Percentiles rank a stretch among this genome's conserved stretches.
These are phyloP conservation scores for Kwoniella sp. DNA, from an alignment of 768 basidiomycete genomes.

Conservation along the genomic window DNA sequence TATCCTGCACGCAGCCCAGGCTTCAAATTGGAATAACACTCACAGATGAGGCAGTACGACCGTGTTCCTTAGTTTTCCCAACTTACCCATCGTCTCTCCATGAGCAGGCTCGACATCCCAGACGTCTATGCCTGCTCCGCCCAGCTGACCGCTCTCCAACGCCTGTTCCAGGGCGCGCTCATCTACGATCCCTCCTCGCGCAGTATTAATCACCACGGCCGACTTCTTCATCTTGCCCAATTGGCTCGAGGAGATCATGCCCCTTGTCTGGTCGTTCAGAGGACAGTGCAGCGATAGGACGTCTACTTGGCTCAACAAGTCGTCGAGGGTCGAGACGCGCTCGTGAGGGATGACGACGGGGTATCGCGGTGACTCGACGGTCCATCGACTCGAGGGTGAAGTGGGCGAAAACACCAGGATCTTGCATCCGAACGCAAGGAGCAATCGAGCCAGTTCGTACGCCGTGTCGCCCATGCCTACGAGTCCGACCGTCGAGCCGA, in stretches of 20 bases:
- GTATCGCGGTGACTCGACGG: constrained; percentile 13
- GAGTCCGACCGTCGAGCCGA: constrained; percentile 53
- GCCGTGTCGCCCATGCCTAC: constrained; percentile 57
- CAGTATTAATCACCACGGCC: constrained; percentile 55
- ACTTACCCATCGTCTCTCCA: constrained; percentile 38
- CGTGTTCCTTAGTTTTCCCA: constrained; percentile 44
- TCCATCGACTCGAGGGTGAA: constrained; percentile 42
- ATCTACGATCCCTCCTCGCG: constrained; percentile 55
- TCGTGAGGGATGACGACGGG: constrained; percentile 37
- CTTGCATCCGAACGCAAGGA: constrained; percentile 49
- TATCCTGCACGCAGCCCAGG: too few relatives aligned
- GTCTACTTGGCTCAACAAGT: constrained; percentile 47
- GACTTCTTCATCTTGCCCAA: constrained; percentile 46
- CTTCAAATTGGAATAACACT: constrained; percentile 27
- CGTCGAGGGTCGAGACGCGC: constrained; percentile 43
- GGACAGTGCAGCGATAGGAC: constrained; percentile 57
- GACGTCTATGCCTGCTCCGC: constrained; percentile 52
- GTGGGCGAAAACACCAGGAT: constrained; percentile 54
- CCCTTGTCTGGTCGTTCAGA: constrained; percentile 41
- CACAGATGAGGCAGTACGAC: constrained; percentile 50
- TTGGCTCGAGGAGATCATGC: constrained; percentile 45
- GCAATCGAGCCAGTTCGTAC: constrained; percentile 46
- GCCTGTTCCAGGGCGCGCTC: constrained; percentile 39
- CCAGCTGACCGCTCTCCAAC: constrained; percentile 32
- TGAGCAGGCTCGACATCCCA: constrained; percentile 47